Evolutionary conservation across 2,329 filamentous ascomycete genomes (phyloP).

Genomic region (Boeremia lycopersici): DNA sequence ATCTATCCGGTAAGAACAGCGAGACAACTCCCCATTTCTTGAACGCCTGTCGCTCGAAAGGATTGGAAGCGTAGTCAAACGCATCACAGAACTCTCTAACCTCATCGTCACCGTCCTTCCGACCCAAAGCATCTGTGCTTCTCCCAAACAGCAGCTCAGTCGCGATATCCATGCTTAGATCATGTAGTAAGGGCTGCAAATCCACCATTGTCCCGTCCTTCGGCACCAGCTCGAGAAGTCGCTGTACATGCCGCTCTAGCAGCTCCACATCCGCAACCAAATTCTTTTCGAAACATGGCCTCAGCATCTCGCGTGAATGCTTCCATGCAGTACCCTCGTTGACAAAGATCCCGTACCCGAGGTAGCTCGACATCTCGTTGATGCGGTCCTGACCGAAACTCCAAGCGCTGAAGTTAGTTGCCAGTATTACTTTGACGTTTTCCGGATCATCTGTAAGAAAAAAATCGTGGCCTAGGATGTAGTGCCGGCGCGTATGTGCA

Average conservation of each 20-base stretch:
- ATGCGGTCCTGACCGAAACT: conserved; percentile 26
- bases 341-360: conserved; percentile 37
- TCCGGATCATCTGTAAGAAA: conserved; percentile 32
- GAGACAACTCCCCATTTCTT: conserved; percentile 19
- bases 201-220: conserved; percentile 29
- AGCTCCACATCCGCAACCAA: conserved; percentile 31
- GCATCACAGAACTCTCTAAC: conserved; percentile 26
- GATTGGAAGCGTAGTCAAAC: conserved; percentile 31
- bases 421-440: conserved; percentile 33
- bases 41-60: conserved; percentile 20
- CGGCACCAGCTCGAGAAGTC: conserved; percentile 28
- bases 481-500: conserved; percentile 17
- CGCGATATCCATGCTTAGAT: conserved; percentile 32
- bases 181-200: conserved; percentile 34
- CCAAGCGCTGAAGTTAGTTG: conserved; percentile 26
- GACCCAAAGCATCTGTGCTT: conserved; percentile 23
- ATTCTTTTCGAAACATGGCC: conserved; percentile 34
- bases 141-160: conserved; percentile 37
- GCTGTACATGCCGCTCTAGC: conserved; percentile 28
- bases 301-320: conserved; percentile 34
- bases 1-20: conserved; percentile 22
- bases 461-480: conserved; percentile 14
- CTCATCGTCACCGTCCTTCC: conserved; percentile 1
- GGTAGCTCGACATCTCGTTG: conserved; percentile 11
- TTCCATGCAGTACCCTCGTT: conserved; percentile 36